Evolutionary conservation across 306 rosid genomes (phyloP), one percentile per base, ranked within the genome.

Genomic region (Cucumis melo): DNA sequence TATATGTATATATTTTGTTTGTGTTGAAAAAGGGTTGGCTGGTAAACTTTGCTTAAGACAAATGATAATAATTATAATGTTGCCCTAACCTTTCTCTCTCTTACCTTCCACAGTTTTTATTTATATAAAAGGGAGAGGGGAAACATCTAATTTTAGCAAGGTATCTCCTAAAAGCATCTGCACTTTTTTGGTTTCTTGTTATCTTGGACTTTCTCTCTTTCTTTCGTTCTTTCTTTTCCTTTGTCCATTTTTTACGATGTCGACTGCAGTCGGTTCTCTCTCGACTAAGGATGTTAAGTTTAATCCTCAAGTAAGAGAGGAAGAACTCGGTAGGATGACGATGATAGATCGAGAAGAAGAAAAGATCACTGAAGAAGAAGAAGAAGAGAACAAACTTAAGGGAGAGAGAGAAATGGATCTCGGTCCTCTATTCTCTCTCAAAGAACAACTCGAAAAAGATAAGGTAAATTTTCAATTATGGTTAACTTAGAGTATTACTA

Each of bases 371-470:
- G 87, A 83, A 73, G 96, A 88, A 19, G 89, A 88, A 19, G 89
- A 85, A 24, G 90, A 84, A 11, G 82, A 78, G 27, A 57, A 82
- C 38, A 81, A 85, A 82, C 75, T 85, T 83, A 83, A 85, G 65
- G 82, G 82, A 12, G 81, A 79, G 57, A 82, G 56, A 73, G 83
- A 85, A 29, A 63, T 93, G 85, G 84, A 78, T 76, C 86, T 89
- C 71, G 98, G 98, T n/a, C 98, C 98, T 86, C 92, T 81, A 48
- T 67, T 83, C 77, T 89, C 95, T 21, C 91, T 93, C 83, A 93
- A 89, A 85, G 98, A 93, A 70, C 98, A 91, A 79, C 90, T 93
- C 80, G 98, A 93, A 80, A 93, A 91, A 80, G 97, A 93, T 78
- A 88, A 93, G 83, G 98, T 93, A 80, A 34, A 42, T 0, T 42